Evolutionary conservation across 257 asterid genomes (phyloP).

Genomic region (Plantago major): DNA sequence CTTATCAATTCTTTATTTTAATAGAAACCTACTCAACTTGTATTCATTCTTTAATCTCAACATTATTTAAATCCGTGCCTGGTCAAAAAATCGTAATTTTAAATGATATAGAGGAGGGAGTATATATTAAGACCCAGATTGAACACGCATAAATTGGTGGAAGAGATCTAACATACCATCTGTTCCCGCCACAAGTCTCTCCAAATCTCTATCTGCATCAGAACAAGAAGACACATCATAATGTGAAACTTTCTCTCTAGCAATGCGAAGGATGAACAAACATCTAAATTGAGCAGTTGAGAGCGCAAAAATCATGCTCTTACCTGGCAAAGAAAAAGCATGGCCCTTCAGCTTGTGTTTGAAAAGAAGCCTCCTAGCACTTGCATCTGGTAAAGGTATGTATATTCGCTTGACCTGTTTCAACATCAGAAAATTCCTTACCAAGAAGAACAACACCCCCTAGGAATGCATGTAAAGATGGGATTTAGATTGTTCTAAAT

Average conservation of each 20-base stretch:
- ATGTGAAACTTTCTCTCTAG: slow-evolving; percentile 14
- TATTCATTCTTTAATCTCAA: no score
- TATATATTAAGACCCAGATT: neutral
- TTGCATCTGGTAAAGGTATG: slow-evolving; percentile 90
- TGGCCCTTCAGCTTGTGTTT: slow-evolving; percentile 86
- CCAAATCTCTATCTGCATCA: slow-evolving; percentile 74
- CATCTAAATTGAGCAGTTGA: slow-evolving; percentile 5
- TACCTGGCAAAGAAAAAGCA: slow-evolving; percentile 86
- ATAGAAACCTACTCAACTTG: no score
- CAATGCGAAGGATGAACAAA: neutral
- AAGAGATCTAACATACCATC: slow-evolving; percentile 50
- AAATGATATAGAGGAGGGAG: no score
- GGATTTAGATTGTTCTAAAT: neutral
- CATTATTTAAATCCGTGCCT: no score
- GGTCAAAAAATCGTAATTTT: no score
- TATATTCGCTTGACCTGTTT: slow-evolving; percentile 92
- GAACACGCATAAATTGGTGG: slow-evolving; percentile 1
- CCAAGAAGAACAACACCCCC: neutral
- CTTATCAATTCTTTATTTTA: no score
- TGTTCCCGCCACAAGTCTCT: slow-evolving; percentile 69
- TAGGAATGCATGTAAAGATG: neutral
- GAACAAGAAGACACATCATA: slow-evolving; percentile 23
- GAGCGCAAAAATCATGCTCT: slow-evolving; percentile 19
- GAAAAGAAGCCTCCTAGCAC: slow-evolving; percentile 74
- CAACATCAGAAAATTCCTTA: slow-evolving; percentile 13